Percentiles rank a stretch among this genome's conserved stretches.
These are phyloP conservation scores for Alternaria gaisen DNA, from an alignment of 2,329 filamentous ascomycete genomes.

Conservation along the genomic window DNA sequence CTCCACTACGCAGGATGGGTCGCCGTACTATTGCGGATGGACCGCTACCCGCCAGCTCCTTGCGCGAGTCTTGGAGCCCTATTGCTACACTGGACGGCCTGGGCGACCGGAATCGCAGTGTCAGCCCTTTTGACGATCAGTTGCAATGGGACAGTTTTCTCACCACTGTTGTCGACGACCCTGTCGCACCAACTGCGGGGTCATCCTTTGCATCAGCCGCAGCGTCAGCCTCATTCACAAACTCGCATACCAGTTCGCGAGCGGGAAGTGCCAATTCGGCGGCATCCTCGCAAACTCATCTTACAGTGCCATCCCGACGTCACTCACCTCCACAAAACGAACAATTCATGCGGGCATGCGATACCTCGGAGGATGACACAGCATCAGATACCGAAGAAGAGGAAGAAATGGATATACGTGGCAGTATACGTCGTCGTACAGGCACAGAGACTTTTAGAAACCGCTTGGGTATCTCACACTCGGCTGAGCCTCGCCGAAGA, in stretches of 20 bases:
- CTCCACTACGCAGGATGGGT: constrained; percentile 50
- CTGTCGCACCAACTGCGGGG: constrained; percentile 78
- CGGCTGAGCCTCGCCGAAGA: constrained; percentile 19
- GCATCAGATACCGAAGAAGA: constrained; percentile 63
- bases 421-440: constrained; percentile 16
- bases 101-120: constrained; percentile 82
- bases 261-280: constrained; percentile 59
- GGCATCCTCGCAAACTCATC: constrained; percentile 48
- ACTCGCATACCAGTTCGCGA: constrained; percentile 46
- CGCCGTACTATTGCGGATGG: constrained; percentile 50
- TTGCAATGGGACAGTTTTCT: constrained; percentile 82
- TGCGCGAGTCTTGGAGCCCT: constrained; percentile 51
- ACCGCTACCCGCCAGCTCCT: constrained; percentile 47
- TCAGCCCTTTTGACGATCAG: constrained; percentile 67
- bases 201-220: constrained; percentile 81
- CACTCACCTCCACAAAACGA: constrained; percentile 37
- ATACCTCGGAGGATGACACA: constrained; percentile 56
- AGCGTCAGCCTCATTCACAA: constrained; percentile 61
- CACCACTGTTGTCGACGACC: constrained; percentile 81
- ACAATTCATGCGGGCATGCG: constrained; percentile 62
- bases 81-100: constrained; percentile 70
- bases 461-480: constrained; percentile 14
- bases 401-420: constrained; percentile 52
- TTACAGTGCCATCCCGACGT: constrained; percentile 51
- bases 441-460: constrained; percentile 36